Conservation (phyloP, 768 basidiomycete species). For the Lactarius sanguifluus region DNA sequence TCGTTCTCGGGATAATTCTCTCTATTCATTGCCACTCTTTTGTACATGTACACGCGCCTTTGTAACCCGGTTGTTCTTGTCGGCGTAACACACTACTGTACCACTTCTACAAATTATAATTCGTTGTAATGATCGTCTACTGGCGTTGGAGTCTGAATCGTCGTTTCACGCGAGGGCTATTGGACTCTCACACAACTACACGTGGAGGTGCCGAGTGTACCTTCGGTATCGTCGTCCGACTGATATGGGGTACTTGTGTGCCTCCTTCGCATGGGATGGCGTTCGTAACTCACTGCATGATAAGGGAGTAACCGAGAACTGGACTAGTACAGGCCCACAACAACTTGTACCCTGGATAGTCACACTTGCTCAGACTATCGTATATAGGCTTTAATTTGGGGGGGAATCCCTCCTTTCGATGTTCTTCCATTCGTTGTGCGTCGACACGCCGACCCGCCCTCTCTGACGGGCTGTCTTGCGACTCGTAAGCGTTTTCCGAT, state of each 20-base stretch:
- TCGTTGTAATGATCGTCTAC: neutral
- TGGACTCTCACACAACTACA: neutral
- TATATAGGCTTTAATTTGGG: neutral
- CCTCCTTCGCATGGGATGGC: no score
- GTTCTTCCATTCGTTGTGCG: neutral
- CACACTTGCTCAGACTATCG: neutral
- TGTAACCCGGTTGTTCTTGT: slow-evolving; percentile 8
- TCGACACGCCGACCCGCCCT: neutral
- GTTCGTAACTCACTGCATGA: no score
- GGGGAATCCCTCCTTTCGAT: neutral
- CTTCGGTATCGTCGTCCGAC: neutral
- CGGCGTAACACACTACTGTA: slow-evolving; percentile 2
- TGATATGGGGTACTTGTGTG: neutral
- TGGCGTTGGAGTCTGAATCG: neutral
- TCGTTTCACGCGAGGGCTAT: neutral
- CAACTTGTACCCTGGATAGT: no score
- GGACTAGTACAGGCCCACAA: neutral
- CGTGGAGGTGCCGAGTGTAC: neutral
- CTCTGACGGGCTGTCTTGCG: neutral
- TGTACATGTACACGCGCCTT: neutral
- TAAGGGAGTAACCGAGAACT: no score
- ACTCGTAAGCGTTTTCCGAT: neutral
- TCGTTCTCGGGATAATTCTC: neutral
- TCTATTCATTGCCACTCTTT: slow-evolving; percentile 13
- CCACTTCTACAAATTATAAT: slow-evolving; percentile 12